A percentile compares a stretch with the other conserved stretches of the same genome.
phyloP scores from a whole-genome alignment of 225 moss, liverwort and hornwort genomes.

The Physcomitrellopsis africana region DNA sequence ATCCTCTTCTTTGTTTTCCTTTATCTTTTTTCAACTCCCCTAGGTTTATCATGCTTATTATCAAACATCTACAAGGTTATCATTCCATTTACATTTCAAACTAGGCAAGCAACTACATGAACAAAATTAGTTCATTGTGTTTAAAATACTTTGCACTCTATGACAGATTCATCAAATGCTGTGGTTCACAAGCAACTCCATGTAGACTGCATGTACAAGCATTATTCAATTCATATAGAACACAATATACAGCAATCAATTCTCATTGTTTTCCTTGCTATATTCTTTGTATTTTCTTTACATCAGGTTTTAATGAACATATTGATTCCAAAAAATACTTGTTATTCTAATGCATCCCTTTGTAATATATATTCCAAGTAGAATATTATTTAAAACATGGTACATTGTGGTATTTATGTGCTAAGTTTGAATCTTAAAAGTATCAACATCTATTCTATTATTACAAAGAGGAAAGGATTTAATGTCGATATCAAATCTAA shows the following conservation, averaged over 20 bases:
- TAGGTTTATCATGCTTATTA: too few species aligned
- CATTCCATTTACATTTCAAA: not conserved
- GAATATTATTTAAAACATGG: too few species aligned
- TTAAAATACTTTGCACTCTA: not conserved
- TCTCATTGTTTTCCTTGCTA: not conserved
- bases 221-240: not conserved
- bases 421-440: too few species aligned
- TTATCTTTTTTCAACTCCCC: too few species aligned
- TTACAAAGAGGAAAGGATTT: too few species aligned
- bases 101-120: not conserved
- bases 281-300: not conserved
- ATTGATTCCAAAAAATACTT: not conserved
- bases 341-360: too few species aligned
- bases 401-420: too few species aligned
- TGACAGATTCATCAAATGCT: not conserved
- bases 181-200: not conserved
- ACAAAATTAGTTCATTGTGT: not conserved
- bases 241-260: not conserved
- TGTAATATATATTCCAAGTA: not conserved
- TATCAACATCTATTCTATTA: too few species aligned
- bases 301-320: not conserved
- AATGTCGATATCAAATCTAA: too few species aligned
- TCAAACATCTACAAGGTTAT: too few species aligned
- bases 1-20: too few species aligned
- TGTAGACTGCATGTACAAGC: not conserved